Evolutionary conservation across 805 yeast genomes (phyloP).

Genomic region (Gaillardinia entomophila): DNA sequence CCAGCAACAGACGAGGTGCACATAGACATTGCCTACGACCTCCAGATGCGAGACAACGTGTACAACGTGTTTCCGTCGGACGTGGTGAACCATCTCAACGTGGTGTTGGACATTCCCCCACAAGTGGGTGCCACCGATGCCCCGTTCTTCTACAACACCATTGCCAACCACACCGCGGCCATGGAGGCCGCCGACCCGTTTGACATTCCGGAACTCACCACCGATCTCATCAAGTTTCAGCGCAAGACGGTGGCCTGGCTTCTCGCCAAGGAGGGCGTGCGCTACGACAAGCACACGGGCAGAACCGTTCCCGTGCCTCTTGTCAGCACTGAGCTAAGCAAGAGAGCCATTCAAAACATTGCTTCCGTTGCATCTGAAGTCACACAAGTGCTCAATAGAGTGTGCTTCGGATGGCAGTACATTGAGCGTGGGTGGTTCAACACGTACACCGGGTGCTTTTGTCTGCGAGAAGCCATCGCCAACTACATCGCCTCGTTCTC

Average conservation of each 20-base stretch:
- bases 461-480: constrained; percentile 24
- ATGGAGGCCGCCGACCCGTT: too few relatives aligned
- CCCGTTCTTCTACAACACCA: constrained; percentile 43
- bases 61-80: constrained; percentile 13
- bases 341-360: constrained; percentile 13
- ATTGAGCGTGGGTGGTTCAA: constrained; percentile 49
- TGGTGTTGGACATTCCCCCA: too few relatives aligned
- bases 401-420: constrained; percentile 56
- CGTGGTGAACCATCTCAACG: constrained; percentile 9
- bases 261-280: constrained; percentile 43
- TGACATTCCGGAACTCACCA: constrained; percentile 38
- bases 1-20: constrained; percentile 7
- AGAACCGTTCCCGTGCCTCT: constrained; percentile 8
- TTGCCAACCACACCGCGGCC: constrained; percentile 45
- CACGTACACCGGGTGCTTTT: constrained; percentile 43
- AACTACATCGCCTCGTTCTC: constrained; percentile 13
- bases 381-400: constrained; percentile 33
- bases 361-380: too few relatives aligned
- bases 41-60: constrained; percentile 12
- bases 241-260: constrained; percentile 53
- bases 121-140: too few relatives aligned
- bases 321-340: constrained; percentile 4
- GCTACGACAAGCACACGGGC: constrained; percentile 20
- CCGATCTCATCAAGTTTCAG: constrained; percentile 46
- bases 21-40: constrained; percentile 8